Base-by-base conservation (phyloP, 805 yeast genomes). In the Spathaspora arborariae region DNA sequence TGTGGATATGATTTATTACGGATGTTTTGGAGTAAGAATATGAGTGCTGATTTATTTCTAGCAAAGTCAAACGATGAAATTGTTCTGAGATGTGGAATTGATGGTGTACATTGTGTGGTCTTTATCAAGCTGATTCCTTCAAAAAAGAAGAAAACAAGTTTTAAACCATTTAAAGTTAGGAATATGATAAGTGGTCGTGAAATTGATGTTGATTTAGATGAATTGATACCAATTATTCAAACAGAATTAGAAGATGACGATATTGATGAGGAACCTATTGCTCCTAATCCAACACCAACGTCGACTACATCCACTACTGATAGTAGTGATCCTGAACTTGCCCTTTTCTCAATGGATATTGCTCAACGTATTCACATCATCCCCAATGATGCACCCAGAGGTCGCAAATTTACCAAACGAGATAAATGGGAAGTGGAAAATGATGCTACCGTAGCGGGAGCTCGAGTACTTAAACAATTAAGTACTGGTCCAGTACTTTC, bases 391-490 rank as follows among this genome's bases (percentile, higher is more conserved):
- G 91, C 94, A 1, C 88, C 88, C 3, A 79, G 85, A 62, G 85
- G 94, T 18, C 80, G 85, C 43, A 87, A 85, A 60, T 80, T 81
- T 49, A 87, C 84, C 58, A 84, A 84, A 58, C 81, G 80, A 58
- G 95, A 88, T 51, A 82, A 78, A 55, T 87, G 85, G 88, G 81
- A 81, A 15, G 63, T 81, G 37, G 96, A 88, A 49, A 89, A 87
- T 51, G 82, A 79, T 45, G 80, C 96, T 0, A 79, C 78, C 51
- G 74, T 77, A 45, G 85, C 86, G 0, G 75, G 87, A 0, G 74
- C 76, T 1, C 59, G 67, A 2, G 69, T 84, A 41, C 59, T 89
- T 36, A 74, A 75, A 42, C 74, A 71, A 9, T 62, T 92, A 35
- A 72, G 83, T 0, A 65, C 69, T 19, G 84, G 94, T 0, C 92